Conservation (phyloP, 2,329 filamentous ascomycete species). For the Trichoderma arundinaceum region DNA sequence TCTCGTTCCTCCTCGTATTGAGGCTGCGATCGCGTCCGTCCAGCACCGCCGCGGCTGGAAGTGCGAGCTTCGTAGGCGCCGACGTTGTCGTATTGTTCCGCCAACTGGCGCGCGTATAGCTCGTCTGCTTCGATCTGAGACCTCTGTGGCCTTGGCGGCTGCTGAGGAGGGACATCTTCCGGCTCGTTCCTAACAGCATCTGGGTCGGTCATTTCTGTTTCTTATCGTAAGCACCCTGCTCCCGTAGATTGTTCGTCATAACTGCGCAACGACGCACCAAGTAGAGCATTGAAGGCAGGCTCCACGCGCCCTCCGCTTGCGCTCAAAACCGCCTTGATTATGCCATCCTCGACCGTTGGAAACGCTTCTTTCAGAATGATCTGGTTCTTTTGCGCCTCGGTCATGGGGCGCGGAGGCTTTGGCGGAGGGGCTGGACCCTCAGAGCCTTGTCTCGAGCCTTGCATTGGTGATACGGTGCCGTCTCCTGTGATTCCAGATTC, state of each 20-base stretch:
- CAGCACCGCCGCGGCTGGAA: conserved; percentile 50
- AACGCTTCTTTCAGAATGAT: conserved; percentile 93
- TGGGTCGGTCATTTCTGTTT: conserved; percentile 77
- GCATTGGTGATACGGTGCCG: conserved; percentile 37
- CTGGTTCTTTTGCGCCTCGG: conserved; percentile 82
- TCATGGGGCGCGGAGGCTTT: conserved; percentile 84
- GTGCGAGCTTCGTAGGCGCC: conserved; percentile 64
- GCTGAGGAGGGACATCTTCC: conserved; percentile 69
- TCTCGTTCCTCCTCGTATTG: conserved; percentile 59
- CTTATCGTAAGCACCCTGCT: conserved; percentile 1
- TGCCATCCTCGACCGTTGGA: conserved; percentile 75
- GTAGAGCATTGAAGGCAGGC: conserved; percentile 90
- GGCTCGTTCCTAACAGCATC: conserved; percentile 64
- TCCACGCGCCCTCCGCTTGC: conserved; percentile 89
- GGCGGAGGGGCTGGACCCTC: conserved; percentile 61
- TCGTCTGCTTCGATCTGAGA: conserved; percentile 91
- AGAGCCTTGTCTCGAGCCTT: conserved; percentile 37
- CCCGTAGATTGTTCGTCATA: conserved; percentile 31
- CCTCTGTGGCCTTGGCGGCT: conserved; percentile 76
- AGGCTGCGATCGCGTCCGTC: conserved; percentile 43
- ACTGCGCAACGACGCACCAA: conserved; percentile 60
- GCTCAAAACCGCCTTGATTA: conserved; percentile 85
- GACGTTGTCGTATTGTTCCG: conserved; percentile 81
- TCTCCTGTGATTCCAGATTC: conserved; percentile 61
- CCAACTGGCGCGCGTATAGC: conserved; percentile 87